Evolutionary conservation across 2,329 filamentous ascomycete genomes (phyloP), one percentile per base, ranked within the genome.

Genomic region (Aspergillus niger): DNA sequence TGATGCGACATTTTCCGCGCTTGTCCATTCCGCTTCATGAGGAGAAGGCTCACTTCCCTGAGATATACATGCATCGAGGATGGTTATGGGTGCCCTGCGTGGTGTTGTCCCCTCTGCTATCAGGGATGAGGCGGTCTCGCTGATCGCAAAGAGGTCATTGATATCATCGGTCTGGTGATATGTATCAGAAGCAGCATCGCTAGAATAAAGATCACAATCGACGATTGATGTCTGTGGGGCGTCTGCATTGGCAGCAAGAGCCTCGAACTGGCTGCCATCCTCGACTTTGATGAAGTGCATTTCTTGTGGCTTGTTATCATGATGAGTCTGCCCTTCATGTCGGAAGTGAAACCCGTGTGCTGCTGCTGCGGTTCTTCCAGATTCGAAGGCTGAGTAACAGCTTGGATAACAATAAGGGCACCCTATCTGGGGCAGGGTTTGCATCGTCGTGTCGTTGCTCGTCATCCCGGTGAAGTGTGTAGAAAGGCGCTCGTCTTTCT

Each of bases 131-230:
- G 62, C 53, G 5, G 67, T 64, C 1, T 59, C 60, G 36, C 56
- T 60, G 5, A 54, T 20, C 2, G 57, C 26, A 22, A 62, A 57
- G 44, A 36, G 57, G 5, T 32, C 28, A 11, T 36, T 59, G 8
- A 61, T 44, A 36, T 55, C 55, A 13, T 60, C 60, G 20, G 59
- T 47, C 32, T 67, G 62, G 20, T 70, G 67, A 5, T 61, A 36
- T 8, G 64, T 24, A 15, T 39, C 50, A 41, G 54, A 36, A 20
- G 54, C 49, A 20, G 32, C 8, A 26, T 57, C 56, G 24, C 38
- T 47, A 6, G 59, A 28, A 24, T 47, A 17, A 43, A 47, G 2
- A 10, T 55, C 47, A 28, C 49, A 55, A 36, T 44, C 54, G n/a
- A 26, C 32, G 48, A 62, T 28, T 11, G 24, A 6, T 20, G 4